A percentile compares a stretch with the other conserved stretches of the same genome.
Conservation (phyloP, 768 basidiomycete genomes). For the Russula virescens region DNA sequence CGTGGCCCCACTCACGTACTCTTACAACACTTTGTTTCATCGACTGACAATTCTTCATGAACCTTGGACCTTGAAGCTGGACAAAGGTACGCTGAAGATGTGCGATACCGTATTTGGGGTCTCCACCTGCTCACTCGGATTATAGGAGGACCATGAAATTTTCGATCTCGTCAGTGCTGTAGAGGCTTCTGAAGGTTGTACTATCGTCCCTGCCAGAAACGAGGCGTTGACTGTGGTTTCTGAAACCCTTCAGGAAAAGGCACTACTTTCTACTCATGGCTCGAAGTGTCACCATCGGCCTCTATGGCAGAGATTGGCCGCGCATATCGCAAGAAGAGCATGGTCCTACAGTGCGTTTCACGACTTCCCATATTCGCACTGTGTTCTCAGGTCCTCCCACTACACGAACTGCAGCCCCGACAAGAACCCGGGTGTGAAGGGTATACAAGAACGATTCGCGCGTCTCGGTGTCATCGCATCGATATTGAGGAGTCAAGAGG, state of each 20-base stretch:
- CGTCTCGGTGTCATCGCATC: conserved; percentile 79
- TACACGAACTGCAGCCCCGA: conserved; percentile 62
- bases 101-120: neutral
- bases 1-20: conserved; percentile 30
- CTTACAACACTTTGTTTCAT: neutral
- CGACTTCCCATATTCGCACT: neutral
- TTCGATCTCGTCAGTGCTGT: conserved; percentile 87
- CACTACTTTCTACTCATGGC: conserved; percentile 94
- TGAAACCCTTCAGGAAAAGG: conserved; percentile 53
- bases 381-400: neutral
- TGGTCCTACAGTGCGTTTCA: conserved; percentile 74
- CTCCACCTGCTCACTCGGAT: neutral
- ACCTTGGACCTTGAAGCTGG: conserved; percentile 57
- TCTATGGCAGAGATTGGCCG: conserved; percentile 72
- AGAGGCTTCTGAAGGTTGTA: conserved; percentile 69
- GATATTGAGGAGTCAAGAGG: conserved; percentile 72
- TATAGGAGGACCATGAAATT: conserved; percentile 89
- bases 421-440: conserved; percentile 85
- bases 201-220: neutral
- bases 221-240: neutral
- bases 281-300: conserved; percentile 74
- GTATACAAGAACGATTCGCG: conserved; percentile 85
- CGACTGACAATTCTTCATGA: neutral
- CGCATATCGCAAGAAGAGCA: conserved; percentile 88
- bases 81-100: conserved; percentile 46